phyloP scores from a whole-genome alignment of 441 rosid species.

The Erodium trifolium region DNA sequence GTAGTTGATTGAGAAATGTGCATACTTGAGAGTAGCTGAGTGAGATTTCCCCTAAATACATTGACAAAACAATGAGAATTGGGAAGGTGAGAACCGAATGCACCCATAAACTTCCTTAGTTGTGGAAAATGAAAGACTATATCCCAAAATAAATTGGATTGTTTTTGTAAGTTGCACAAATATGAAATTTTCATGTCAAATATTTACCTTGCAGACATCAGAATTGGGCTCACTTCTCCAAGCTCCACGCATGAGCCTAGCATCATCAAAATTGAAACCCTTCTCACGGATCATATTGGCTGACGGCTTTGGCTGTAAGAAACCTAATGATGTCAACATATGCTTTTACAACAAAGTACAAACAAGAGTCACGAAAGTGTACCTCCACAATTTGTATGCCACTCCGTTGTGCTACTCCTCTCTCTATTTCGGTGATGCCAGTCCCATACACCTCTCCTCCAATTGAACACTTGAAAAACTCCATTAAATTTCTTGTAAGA shows the following conservation, averaged over 20 bases:
- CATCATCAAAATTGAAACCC: slow-evolving; percentile 97
- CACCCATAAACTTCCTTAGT: not conserved
- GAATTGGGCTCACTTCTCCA: slow-evolving; percentile 77
- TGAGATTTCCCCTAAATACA: not conserved
- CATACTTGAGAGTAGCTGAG: no score
- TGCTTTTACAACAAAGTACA: not conserved
- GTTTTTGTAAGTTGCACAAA: not conserved
- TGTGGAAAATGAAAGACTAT: not conserved
- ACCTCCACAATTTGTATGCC: slow-evolving; percentile 65
- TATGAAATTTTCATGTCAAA: not conserved
- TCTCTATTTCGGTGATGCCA: slow-evolving; percentile 92
- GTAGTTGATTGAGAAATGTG: no score
- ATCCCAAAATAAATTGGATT: not conserved
- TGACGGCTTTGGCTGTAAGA: slow-evolving; percentile 43
- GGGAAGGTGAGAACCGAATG: not conserved
- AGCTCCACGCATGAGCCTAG: slow-evolving; percentile 73
- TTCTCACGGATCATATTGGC: slow-evolving; percentile 52
- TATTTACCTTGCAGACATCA: slow-evolving; percentile 62
- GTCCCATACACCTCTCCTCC: slow-evolving; percentile 94
- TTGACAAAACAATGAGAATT: not conserved
- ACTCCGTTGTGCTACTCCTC: slow-evolving; percentile 62
- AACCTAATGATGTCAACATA: not conserved
- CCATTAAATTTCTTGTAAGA: slow-evolving; percentile 96
- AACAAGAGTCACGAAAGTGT: no score
- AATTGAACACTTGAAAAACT: slow-evolving; percentile 97